These are phyloP conservation scores for Xylariaceae sp. DNA, from an alignment of 2,329 filamentous ascomycete genomes.

Conservation along the genomic window DNA sequence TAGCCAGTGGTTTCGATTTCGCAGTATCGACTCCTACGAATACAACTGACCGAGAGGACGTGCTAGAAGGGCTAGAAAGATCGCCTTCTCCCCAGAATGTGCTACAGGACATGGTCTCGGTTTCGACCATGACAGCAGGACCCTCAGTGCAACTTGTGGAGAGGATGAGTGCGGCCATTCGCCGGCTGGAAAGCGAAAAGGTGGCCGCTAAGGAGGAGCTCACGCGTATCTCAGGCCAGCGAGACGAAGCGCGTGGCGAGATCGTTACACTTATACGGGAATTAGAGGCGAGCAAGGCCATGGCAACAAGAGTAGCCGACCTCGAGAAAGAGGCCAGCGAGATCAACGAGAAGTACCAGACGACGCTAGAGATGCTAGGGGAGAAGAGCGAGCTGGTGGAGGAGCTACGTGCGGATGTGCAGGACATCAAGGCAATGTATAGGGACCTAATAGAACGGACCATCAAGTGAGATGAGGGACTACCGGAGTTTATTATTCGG, in stretches of 20 bases:
- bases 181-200: constrained; percentile 86
- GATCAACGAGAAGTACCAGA: constrained; percentile 77
- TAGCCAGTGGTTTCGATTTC: constrained; percentile 46
- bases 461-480: constrained; percentile 52
- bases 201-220: constrained; percentile 85
- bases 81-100: constrained; percentile 62
- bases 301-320: constrained; percentile 55
- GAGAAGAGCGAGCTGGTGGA: constrained; percentile 96
- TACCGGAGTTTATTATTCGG: constrained; percentile 10
- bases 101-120: constrained; percentile 79
- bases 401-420: constrained; percentile 82
- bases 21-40: constrained; percentile 40
- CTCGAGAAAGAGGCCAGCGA: constrained; percentile 65
- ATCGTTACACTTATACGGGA: constrained; percentile 90
- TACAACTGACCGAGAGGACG: constrained; percentile 45
- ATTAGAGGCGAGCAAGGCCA: constrained; percentile 63
- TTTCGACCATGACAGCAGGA: constrained; percentile 83
- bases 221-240: constrained; percentile 70
- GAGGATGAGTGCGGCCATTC: constrained; percentile 89
- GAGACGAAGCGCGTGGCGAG: constrained; percentile 87
- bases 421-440: constrained; percentile 95
- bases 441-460: constrained; percentile 85
- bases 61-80: constrained; percentile 52
- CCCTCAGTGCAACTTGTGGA: constrained; percentile 94
- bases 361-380: constrained; percentile 87